phyloP scores from a whole-genome alignment of 371 early-diverging fungal genomes.

The Mortierella sp. region DNA sequence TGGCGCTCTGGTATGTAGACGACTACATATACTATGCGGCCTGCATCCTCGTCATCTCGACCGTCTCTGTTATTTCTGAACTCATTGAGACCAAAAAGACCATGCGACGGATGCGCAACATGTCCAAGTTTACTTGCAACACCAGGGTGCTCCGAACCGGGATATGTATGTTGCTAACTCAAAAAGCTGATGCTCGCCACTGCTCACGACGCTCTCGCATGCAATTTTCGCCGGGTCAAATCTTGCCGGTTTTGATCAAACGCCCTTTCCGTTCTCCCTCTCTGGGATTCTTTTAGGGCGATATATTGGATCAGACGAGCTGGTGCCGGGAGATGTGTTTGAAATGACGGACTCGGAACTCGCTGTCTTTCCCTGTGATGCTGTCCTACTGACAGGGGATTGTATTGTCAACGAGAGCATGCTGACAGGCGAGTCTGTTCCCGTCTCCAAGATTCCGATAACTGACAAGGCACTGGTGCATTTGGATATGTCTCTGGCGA shows the following conservation, averaged over 20 bases:
- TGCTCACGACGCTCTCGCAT: neutral
- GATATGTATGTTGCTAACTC: slow-evolving; percentile 72
- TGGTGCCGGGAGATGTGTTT: slow-evolving; percentile 96
- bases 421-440: slow-evolving; percentile 96
- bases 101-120: slow-evolving; percentile 83
- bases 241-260: slow-evolving; percentile 3
- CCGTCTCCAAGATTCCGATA: slow-evolving; percentile 83
- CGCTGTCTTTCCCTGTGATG: slow-evolving; percentile 93
- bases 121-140: slow-evolving; percentile 87
- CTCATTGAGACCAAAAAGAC: slow-evolving; percentile 88
- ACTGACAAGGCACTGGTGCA: slow-evolving; percentile 75
- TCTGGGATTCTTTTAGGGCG: slow-evolving; percentile 21
- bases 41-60: slow-evolving; percentile 89
- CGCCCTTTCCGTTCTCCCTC: slow-evolving; percentile 9
- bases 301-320: slow-evolving; percentile 76
- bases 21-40: slow-evolving; percentile 95
- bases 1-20: slow-evolving; percentile 92
- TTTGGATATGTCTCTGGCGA: slow-evolving; percentile 77
- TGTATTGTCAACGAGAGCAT: slow-evolving; percentile 99
- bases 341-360: slow-evolving; percentile 77
- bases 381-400: slow-evolving; percentile 93
- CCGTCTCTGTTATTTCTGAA: slow-evolving; percentile 80
- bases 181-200: neutral
- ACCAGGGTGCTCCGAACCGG: slow-evolving; percentile 80
- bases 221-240: neutral